phyloP scores from a whole-genome alignment of 2,329 filamentous ascomycete genomes.

The Curvularia eragrostidis region DNA sequence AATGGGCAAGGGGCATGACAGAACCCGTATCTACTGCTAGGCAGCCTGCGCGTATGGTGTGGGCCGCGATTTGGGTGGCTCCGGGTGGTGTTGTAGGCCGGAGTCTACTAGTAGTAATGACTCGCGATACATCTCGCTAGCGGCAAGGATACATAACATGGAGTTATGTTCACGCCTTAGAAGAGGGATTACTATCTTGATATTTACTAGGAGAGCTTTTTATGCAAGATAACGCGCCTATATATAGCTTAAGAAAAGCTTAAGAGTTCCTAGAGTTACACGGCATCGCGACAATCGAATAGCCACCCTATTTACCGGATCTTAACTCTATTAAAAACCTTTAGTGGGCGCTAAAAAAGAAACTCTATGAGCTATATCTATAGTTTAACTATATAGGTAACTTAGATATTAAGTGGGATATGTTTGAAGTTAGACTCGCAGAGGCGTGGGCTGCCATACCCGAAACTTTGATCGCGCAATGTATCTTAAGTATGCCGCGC shows the following conservation, averaged over 20 bases:
- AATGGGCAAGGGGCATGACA: conserved; percentile 7
- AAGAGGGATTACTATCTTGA: conserved; percentile 9
- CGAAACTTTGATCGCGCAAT: conserved; percentile 1
- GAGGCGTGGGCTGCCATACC: conserved; percentile 15
- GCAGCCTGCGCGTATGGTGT: conserved; percentile 9
- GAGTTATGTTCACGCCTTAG: conserved; percentile 11
- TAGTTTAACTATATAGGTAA: conserved; percentile 13
- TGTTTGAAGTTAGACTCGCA: background rate
- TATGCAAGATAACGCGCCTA: conserved; percentile 32
- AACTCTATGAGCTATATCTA: conserved; percentile 3
- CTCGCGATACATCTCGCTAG: conserved; percentile 8
- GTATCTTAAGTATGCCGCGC: conserved; percentile 13
- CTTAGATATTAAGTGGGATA: conserved; percentile 5
- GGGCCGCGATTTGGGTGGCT: conserved; percentile 10
- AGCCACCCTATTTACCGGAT: conserved; percentile 29
- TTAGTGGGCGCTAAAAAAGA: conserved; percentile 23
- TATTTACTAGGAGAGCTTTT: conserved; percentile 15
- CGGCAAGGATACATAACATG: conserved; percentile 12
- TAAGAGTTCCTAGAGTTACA: conserved; percentile 7
- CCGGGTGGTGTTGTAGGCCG: conserved; percentile 3
- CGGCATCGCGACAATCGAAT: conserved; percentile 6
- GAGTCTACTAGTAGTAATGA: conserved; percentile 18
- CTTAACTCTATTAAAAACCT: conserved; percentile 34
- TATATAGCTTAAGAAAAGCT: conserved; percentile 23
- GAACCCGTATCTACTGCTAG: background rate